Conservation (phyloP, 2,329 filamentous ascomycete species). For the Colletotrichum aenigma region DNA sequence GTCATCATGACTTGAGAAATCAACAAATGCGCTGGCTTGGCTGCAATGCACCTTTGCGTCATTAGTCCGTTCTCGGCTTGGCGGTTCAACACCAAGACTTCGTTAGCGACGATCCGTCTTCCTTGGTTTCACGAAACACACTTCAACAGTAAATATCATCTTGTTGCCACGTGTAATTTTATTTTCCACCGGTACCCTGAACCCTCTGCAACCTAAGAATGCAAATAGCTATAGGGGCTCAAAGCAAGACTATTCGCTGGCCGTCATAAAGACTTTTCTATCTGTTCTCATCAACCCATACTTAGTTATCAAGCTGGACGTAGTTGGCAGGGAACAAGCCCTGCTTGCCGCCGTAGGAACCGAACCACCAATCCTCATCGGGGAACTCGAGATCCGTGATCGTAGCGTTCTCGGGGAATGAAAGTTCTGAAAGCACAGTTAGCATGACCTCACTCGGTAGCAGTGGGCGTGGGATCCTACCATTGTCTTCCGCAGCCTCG, state of each 20-base stretch:
- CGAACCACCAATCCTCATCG: conserved; percentile 99
- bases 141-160: not conserved
- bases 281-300: not conserved
- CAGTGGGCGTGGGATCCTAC: conserved; percentile 46
- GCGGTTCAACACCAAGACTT: not conserved
- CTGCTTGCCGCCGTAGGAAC: conserved; percentile 76
- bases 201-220: not conserved
- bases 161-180: not conserved
- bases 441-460: not conserved
- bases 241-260: conserved; percentile 5
- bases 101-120: not conserved
- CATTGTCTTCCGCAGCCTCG: conserved; percentile 94
- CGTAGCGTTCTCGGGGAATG: conserved; percentile 87
- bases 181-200: not conserved
- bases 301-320: conserved; percentile 58
- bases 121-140: not conserved
- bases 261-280: conserved; percentile 15
- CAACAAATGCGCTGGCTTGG: not conserved
- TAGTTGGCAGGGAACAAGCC: conserved; percentile 86
- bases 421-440: conserved; percentile 56
- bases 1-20: not conserved
- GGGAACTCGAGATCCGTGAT: conserved; percentile 90
- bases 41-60: not conserved
- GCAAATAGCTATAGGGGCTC: not conserved
- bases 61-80: not conserved